Base-by-base conservation (phyloP, 805 yeast species). In the Priceomyces fermenticarens region DNA sequence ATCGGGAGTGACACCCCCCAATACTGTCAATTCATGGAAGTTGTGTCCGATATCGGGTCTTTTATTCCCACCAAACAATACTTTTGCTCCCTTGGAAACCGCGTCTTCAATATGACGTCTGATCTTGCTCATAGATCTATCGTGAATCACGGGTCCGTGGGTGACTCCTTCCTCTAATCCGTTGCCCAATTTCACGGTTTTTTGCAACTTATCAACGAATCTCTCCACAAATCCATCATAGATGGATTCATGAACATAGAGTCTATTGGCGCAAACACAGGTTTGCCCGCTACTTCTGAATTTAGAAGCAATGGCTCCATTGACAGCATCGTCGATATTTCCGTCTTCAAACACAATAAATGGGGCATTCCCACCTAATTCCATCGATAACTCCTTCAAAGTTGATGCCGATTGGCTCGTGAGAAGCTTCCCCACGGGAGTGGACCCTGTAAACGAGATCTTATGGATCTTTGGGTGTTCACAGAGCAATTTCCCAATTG, bases 81-180 rank as follows among this genome's bases (percentile, higher is more conserved):
- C 60, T 25, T 65, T 64, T n/a, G 88, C 95, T 33, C 88, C 88
- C 54, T 78, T 75, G 12, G 66, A 44, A 25, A 72, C 67, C 6
- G 93, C 93, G 56, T 86, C 89, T 35, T 74, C 64, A 29, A 86
- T 77, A 48, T 84, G 88, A 6, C 62, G 55, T 44, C 70, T 58
- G 20, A 86, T 88, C 59, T 83, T 85, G 0, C 62, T 67, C 45
- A 84, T 66, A 5, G 88, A 82, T 46, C 77, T 68, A 8, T 67
- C 74, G 54, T 82, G 83, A 49, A 85, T 84, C 42, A 86, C 62
- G 3, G 93, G 91, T 13, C 95, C 93, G 55, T 84, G 89, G 0
- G 90, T 83, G 14, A 76, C 70, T n/a, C 60, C 75, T 12, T 62
- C 58, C 2, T 68, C 74, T 25, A 83, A 62, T 5, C 89, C 90